These are phyloP conservation scores for Symbiodinium pilosum DNA, from an alignment of 73 alveolate genomes.

Conservation along the genomic window DNA sequence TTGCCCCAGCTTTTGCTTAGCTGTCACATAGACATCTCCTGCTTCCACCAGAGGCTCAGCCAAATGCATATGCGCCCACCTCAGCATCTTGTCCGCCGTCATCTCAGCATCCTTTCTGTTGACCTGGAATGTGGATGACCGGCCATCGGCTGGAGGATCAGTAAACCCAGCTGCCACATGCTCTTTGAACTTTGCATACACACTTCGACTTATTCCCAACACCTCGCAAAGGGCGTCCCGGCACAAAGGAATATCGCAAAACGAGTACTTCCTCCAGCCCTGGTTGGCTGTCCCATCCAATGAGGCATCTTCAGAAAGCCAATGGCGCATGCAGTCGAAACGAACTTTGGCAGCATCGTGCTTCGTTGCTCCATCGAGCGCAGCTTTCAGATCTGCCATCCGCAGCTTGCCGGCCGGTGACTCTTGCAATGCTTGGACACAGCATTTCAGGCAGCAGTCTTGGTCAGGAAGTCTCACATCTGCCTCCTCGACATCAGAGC, in stretches of 20 bases:
- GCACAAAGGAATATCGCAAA: neutral
- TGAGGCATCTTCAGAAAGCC: neutral
- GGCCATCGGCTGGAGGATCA: neutral
- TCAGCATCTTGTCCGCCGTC: neutral
- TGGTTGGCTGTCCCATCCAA: neutral
- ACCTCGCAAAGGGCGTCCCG: neutral
- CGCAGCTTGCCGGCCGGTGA: neutral
- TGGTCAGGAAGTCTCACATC: neutral
- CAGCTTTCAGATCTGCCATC: neutral
- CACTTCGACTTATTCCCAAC: neutral
- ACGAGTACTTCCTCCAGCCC: neutral
- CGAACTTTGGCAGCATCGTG: neutral
- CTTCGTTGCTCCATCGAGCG: neutral
- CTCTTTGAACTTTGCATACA: neutral
- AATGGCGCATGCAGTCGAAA: neutral
- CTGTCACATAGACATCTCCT: neutral
- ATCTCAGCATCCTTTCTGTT: neutral
- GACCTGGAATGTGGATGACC: neutral
- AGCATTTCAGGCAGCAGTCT: neutral
- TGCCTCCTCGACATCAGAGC: neutral
- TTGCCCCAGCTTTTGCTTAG: neutral
- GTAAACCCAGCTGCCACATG: neutral
- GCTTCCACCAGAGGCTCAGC: neutral
- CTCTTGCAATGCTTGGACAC: neutral
- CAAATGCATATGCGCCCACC: neutral